A percentile compares a stretch with the other conserved stretches of the same genome.
Evolutionary conservation across 345 rosid genomes (phyloP).

Genomic region (Eutrema yunnanense): DNA sequence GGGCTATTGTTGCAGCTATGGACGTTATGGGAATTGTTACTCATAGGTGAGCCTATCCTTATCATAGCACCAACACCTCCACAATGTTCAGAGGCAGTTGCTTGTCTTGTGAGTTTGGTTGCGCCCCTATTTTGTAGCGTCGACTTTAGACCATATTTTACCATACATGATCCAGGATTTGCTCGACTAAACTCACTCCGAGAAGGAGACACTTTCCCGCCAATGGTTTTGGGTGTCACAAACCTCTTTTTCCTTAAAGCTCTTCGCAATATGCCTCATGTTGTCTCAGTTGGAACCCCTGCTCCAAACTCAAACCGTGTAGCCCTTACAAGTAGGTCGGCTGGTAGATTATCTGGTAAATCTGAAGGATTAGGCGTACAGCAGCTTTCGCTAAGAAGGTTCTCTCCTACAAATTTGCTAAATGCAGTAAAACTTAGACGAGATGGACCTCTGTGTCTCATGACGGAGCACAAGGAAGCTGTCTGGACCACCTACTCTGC

Average conservation of each 20-base stretch:
- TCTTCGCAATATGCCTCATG: conserved; percentile 74
- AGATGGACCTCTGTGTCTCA: conserved; percentile 95
- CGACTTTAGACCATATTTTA: conserved; percentile 97
- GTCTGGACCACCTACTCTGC: conserved; percentile 82
- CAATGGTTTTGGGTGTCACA: conserved; percentile 93
- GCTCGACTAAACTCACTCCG: conserved; percentile 59
- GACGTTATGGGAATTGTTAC: conserved; percentile 87
- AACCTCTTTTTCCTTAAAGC: conserved; percentile 92
- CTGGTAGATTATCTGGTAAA: conserved; percentile 66
- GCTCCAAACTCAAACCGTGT: conserved; percentile 53
- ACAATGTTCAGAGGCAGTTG: conserved; percentile 95
- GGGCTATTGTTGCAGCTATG: conserved; percentile 88
- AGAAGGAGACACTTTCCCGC: conserved; percentile 82
- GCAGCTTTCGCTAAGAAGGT: conserved; percentile 73
- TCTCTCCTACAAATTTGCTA: conserved; percentile 80
- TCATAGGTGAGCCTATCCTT: conserved; percentile 91
- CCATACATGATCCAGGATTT: conserved; percentile 91
- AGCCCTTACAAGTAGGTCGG: conserved; percentile 51
- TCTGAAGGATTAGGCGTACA: conserved; percentile 71
- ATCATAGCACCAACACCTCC: conserved; percentile 94
- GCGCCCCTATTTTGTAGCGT: conserved; percentile 80
- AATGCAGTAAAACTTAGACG: conserved; percentile 79
- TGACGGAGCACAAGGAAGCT: conserved; percentile 99
- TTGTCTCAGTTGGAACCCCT: conserved; percentile 90
- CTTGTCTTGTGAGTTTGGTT: conserved; percentile 89